Base-by-base conservation (phyloP, 441 rosid species). In the Croton setiger region DNA sequence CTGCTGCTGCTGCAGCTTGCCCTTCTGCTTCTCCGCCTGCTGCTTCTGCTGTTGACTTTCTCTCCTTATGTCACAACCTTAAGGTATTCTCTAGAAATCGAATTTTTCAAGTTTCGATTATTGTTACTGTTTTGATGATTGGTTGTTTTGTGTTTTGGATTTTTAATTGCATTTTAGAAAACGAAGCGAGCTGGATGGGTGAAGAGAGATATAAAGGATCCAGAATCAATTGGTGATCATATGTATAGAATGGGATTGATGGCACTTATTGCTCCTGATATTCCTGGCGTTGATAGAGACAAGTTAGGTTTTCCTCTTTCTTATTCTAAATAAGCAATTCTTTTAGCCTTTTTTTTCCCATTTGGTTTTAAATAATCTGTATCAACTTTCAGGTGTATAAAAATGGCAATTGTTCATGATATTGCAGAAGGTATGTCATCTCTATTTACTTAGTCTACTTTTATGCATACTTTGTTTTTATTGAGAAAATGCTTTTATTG, bases 331-430 rank as follows among this genome's bases (percentile, higher is more conserved):
- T 43, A 11, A 12, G 0, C 8, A 20, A 9, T 37, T 4, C 43
- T 39, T 39, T 27, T 37, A 1, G 7, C 41, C 10, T 39, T 39
- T 7, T 39, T 39, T 37, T 39, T 0, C 43, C 43, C 43, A 39
- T 39, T 51, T 62, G 18, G 3, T n/a, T 41, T 8, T 2, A 39
- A 39, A 39, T 39, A 39, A 43, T 44, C 31, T 53, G 10, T 36
- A 48, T 31, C 27, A 0, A 51, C 27, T 81, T 83, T 75, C 87
- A 94, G 97, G 87, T 94, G 97, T 64, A 74, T 94, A 56, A 94
- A 94, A 76, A 89, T 94, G 93, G 96, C 96, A 18, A 83, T 94
- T 71, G 93, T 94, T 68, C 97, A 94, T 80, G 97, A 94, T 70
- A 88, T 94, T 44, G 98, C 98, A 5, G 97, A 93, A 84, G 98